These are phyloP conservation scores for Fusarium proliferatum DNA, from an alignment of 2,329 filamentous ascomycete species.

Conservation along the genomic window DNA sequence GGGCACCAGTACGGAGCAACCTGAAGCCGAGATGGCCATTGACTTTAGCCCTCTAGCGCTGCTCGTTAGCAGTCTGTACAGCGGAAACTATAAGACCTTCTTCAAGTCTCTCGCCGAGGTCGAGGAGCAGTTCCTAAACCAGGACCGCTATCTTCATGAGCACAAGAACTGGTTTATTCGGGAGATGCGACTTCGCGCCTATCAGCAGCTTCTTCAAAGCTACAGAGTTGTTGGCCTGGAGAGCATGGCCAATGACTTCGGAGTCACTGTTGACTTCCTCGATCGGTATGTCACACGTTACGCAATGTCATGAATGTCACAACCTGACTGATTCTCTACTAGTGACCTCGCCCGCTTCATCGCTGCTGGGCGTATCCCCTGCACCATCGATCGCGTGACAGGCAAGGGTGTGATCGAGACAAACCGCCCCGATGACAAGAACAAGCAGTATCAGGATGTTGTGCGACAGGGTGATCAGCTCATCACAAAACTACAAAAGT, in stretches of 20 bases:
- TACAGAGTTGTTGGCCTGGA: constrained; percentile 97
- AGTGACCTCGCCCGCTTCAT: constrained; percentile 98
- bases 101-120: constrained; percentile 90
- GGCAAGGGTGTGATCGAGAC: constrained; percentile 98
- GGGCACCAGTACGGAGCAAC: constrained; percentile 75
- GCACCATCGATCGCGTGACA: constrained; percentile 96
- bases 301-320: background rate
- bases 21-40: constrained; percentile 82
- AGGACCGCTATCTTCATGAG: constrained; percentile 95
- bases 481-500: constrained; percentile 99
- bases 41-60: constrained; percentile 91
- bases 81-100: constrained; percentile 92
- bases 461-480: constrained; percentile 97
- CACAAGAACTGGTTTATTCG: constrained; percentile 97
- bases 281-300: constrained; percentile 75
- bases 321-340: constrained; percentile 15
- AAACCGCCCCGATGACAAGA: constrained; percentile 97
- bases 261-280: constrained; percentile 94
- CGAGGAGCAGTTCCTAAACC: constrained; percentile 92
- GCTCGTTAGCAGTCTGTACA: constrained; percentile 91
- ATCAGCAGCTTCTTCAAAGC: constrained; percentile 96
- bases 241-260: constrained; percentile 98
- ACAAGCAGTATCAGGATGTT: constrained; percentile 98
- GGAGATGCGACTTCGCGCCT: constrained; percentile 96
- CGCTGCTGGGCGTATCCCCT: constrained; percentile 90